These are phyloP conservation scores for Globisporangium middletonii DNA, from an alignment of 352 stramenopile species.

Conservation along the genomic window DNA sequence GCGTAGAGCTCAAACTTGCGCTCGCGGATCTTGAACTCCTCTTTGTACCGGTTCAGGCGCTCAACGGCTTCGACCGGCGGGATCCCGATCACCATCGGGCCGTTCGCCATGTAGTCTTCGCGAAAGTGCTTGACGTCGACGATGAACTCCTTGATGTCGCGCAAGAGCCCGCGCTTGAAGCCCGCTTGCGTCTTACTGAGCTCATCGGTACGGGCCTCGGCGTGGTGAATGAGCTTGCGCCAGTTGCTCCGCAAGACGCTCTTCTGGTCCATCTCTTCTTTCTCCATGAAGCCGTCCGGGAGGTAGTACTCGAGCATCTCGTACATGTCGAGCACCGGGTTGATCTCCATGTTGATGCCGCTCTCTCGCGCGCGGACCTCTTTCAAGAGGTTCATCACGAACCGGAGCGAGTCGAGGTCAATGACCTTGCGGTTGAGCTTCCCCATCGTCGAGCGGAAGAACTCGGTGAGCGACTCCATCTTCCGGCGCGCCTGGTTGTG, in stretches of 20 bases:
- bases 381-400: slow-evolving; percentile 97
- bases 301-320: slow-evolving; percentile 95
- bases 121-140: slow-evolving; percentile 95
- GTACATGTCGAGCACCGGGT: slow-evolving; percentile 98
- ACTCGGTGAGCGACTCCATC: slow-evolving; percentile 94
- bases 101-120: slow-evolving; percentile 95
- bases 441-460: slow-evolving; percentile 92
- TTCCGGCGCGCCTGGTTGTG: slow-evolving; percentile 91
- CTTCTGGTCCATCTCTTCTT: slow-evolving; percentile 99
- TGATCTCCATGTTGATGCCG: slow-evolving; percentile 98
- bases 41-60: slow-evolving; percentile 95
- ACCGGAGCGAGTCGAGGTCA: slow-evolving; percentile 95
- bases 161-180: slow-evolving; percentile 95
- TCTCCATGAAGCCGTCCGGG: slow-evolving; percentile 96
- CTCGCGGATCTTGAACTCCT: slow-evolving; percentile 97
- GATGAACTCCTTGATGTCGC: slow-evolving; percentile 96
- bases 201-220: slow-evolving; percentile 92
- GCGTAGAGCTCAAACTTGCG: slow-evolving; percentile 97
- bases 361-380: slow-evolving; percentile 96
- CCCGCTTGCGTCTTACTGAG: slow-evolving; percentile 93
- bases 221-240: slow-evolving; percentile 95
- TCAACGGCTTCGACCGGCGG: slow-evolving; percentile 95
- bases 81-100: slow-evolving; percentile 97
- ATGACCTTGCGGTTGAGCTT: slow-evolving; percentile 93
- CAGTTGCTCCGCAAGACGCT: slow-evolving; percentile 96